Evolutionary conservation across 1,284 basidiomycete genomes (phyloP), one percentile per base, ranked within the genome.

Genomic region (Phenoliferia sp.): DNA sequence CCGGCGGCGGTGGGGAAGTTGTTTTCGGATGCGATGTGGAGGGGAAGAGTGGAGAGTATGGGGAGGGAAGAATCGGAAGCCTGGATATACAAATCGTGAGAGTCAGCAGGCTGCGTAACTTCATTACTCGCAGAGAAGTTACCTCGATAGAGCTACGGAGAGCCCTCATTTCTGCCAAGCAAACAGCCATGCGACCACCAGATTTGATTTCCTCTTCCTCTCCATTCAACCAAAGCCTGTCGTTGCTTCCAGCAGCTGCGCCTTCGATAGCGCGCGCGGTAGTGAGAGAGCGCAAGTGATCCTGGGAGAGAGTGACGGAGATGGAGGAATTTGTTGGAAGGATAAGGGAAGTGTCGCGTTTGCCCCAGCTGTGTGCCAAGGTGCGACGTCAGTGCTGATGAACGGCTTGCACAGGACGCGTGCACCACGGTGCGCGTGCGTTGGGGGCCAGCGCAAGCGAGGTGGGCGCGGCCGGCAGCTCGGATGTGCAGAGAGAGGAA

Each of bases 1-100:
- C 95, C 96, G 0, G 95, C 96, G 10, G 96, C 96, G 6, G 95
- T 99, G 31, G 95, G 95, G 84, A 99, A 99, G 84, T 99, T 99
- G 86, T 99, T 99, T 82, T 88, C 89, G 15, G 94, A 98, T 68
- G 87, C 87, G 72, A 99, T 94, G 81, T 92, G 91, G 2, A 96
- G 85, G 34, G 84, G 81, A 79, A 83, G 89, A 22, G 83, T 78
- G 0, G 93, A 89, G 62, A 95, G 81, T 88, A 93, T 62, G 44
- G 68, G 64, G 32, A 68, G 60, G 44, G 64, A 83, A 0, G 85
- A 75, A 75, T 88, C 81, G 74, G 85, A 84, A 35, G 60, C 61
- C 71, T 72, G 64, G 10, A 6, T 1, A 36, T 1, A 19, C 22
- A 9, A 48, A 10, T 5, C 16, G n/a, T 32, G n/a, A n/a, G n/a